Evolutionary conservation across 2,329 filamentous ascomycete species (phyloP).

Genomic region (Sporothrix curviconia): DNA sequence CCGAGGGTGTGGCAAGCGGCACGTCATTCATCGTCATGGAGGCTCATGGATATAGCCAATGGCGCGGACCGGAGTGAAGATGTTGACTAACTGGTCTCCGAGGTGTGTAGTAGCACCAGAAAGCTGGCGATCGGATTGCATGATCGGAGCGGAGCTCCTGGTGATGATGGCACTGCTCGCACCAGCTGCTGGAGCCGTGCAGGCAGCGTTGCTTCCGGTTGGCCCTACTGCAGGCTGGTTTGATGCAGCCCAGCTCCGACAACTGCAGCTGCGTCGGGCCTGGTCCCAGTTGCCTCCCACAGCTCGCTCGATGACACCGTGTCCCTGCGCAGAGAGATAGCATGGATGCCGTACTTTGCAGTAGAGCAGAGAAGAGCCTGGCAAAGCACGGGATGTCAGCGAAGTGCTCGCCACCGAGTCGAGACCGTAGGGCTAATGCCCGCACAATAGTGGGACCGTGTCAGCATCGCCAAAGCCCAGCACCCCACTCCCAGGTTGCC

Average conservation of each 20-base stretch:
- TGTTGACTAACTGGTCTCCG: slow-evolving; percentile 8
- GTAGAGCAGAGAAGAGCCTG: slow-evolving; percentile 6
- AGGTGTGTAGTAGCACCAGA: slow-evolving; percentile 13
- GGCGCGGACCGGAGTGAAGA: slow-evolving; percentile 5
- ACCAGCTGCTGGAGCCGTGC: background rate
- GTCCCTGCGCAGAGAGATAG: background rate
- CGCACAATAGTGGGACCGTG: slow-evolving; percentile 1
- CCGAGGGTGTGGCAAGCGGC: background rate
- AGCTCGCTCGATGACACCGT: slow-evolving; percentile 9
- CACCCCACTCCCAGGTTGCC: background rate
- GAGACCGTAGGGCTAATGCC: background rate
- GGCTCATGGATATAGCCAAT: no score
- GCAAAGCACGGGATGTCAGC: slow-evolving; percentile 3
- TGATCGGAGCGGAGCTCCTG: no score
- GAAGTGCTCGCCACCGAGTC: background rate
- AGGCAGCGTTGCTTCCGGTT: background rate
- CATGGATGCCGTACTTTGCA: slow-evolving; percentile 10
- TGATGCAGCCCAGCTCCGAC: slow-evolving; percentile 3
- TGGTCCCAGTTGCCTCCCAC: slow-evolving; percentile 3
- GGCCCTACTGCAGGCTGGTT: background rate
- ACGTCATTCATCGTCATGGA: slow-evolving; percentile 10
- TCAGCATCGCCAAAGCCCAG: slow-evolving; percentile 1
- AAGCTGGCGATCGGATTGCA: no score
- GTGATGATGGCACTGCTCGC: no score
- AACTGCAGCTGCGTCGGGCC: slow-evolving; percentile 7